Conservation (phyloP, 2,329 filamentous ascomycete species). For the Purpureocillium lavendulum region DNA sequence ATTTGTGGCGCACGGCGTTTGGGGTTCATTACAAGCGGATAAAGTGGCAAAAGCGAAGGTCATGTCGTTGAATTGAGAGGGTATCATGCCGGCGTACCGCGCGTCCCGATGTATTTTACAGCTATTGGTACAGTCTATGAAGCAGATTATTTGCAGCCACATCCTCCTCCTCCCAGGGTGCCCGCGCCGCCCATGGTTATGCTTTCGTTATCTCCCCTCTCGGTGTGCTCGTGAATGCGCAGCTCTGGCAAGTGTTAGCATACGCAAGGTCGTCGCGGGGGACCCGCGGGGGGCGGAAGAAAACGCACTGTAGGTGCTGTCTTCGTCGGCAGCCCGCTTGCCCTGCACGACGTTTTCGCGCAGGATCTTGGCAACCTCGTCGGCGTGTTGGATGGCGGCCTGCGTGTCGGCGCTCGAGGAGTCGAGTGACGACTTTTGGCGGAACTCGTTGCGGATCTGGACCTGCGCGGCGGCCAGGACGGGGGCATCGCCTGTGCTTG, state of each 20-base stretch:
- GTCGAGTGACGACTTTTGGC: conserved; percentile 52
- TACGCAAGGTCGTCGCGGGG: too few relatives aligned
- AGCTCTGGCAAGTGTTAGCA: conserved; percentile 48
- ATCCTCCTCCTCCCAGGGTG: conserved; percentile 19
- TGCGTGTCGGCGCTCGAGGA: conserved; percentile 49
- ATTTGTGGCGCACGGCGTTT: conserved; percentile 21
- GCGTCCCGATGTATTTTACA: conserved; percentile 6
- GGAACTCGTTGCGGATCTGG: conserved; percentile 69
- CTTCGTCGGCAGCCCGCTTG: conserved; percentile 32
- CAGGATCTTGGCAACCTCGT: conserved; percentile 74
- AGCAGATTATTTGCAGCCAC: conserved; percentile 18
- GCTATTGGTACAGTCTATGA: conserved; percentile 10
- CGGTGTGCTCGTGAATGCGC: conserved; percentile 82
- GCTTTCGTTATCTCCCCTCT: conserved; percentile 87
- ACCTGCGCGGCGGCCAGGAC: conserved; percentile 62
- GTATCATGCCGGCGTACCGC: conserved; percentile 12
- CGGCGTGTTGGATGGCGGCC: conserved; percentile 66
- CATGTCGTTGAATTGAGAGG: conserved; percentile 1
- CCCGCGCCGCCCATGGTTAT: conserved; percentile 55
- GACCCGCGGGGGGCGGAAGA: too few relatives aligned
- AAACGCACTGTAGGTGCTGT: conserved; percentile 48
- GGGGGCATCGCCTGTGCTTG: conserved; percentile 54
- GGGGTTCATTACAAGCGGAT: conserved; percentile 3
- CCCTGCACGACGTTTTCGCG: conserved; percentile 86
- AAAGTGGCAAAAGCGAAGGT: too few relatives aligned